Evolutionary conservation across 2,329 filamentous ascomycete genomes (phyloP).

Genomic region (Aspergillus proliferans): DNA sequence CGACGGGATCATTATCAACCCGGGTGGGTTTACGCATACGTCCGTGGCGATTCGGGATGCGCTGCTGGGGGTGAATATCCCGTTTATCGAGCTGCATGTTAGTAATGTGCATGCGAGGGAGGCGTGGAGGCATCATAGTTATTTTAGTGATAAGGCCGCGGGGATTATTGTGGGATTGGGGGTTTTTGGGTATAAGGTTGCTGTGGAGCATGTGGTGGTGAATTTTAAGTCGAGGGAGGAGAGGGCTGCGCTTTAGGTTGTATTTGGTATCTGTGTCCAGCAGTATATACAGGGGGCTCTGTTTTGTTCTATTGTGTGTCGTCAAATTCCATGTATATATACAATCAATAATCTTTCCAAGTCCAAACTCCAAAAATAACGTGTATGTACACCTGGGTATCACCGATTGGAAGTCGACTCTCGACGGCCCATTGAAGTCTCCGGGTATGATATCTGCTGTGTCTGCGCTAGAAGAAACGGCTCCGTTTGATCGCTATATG

Average conservation of each 20-base stretch:
- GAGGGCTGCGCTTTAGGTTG: constrained; percentile 12
- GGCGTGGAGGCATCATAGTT: constrained; percentile 62
- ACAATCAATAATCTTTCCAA: background rate
- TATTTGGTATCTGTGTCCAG: background rate
- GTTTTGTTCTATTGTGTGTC: background rate
- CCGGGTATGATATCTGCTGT: constrained; percentile 19
- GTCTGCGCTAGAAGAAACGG: constrained; percentile 28
- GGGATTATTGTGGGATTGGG: constrained; percentile 68
- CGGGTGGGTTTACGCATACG: constrained; percentile 69
- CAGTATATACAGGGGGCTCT: background rate
- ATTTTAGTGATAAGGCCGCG: constrained; percentile 67
- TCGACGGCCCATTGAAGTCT: constrained; percentile 10
- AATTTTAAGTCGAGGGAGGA: constrained; percentile 31
- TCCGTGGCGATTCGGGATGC: constrained; percentile 72
- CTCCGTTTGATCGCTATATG: constrained; percentile 28
- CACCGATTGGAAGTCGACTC: constrained; percentile 10
- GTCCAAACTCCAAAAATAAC: background rate
- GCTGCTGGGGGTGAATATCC: constrained; percentile 60
- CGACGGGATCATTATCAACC: constrained; percentile 65
- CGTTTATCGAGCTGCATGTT: constrained; percentile 73
- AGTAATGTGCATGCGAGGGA: constrained; percentile 69
- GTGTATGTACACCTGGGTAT: background rate
- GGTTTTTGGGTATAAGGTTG: constrained; percentile 55
- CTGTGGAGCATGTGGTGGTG: constrained; percentile 47
- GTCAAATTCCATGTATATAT: background rate